Evolutionary conservation across 176 grass and related monocot species (phyloP), one percentile per base, ranked within the genome.

Genomic region (Carex scoparia): DNA sequence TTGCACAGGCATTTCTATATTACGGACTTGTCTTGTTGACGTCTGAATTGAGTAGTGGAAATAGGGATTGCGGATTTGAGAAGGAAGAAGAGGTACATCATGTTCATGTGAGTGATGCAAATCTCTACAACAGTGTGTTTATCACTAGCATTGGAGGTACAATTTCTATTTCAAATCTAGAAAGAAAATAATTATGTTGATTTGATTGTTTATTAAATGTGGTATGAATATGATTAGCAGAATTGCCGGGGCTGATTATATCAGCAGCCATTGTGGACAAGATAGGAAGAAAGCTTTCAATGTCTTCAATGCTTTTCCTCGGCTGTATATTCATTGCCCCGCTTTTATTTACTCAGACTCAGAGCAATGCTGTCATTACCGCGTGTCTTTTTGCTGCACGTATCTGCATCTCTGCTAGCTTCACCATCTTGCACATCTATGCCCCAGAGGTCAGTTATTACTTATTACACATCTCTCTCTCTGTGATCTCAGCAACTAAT

Each of bases 71-170:
- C 78, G 81, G 54, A 63, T 80, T 85, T 68, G 75, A 87, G 69
- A 30, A 83, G 83, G 86, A 81, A 30, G 70, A 65, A n/a, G 19
- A 9, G 69, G 56, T 69, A 77, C 80, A 19, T 53, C 90, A 88
- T 44, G 31, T 35, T 53, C 90, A 88, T 44, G 31, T 35, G 72
- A 86, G 84, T 49, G 82, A 90, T 82, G 84, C 67, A 30, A 91
- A 89, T 88, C 89, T 93, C 32, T 98, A 95, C 78, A 92, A 80
- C 86, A 93, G 91, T 86, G 89, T 98, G 76, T 93, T 93, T 10
- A 88, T 98, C 48, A 93, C 91, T 68, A 98, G 93, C 76, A 93
- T 98, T 84, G 95, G 91, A 70, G 93, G 95, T 95, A 90, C 2
- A 16, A 33, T 28, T 87, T 81, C 28, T 64, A 66, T 72, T 40